Evolutionary conservation across 305 asterid species (phyloP).

Genomic region (Fraxinus greggii): DNA sequence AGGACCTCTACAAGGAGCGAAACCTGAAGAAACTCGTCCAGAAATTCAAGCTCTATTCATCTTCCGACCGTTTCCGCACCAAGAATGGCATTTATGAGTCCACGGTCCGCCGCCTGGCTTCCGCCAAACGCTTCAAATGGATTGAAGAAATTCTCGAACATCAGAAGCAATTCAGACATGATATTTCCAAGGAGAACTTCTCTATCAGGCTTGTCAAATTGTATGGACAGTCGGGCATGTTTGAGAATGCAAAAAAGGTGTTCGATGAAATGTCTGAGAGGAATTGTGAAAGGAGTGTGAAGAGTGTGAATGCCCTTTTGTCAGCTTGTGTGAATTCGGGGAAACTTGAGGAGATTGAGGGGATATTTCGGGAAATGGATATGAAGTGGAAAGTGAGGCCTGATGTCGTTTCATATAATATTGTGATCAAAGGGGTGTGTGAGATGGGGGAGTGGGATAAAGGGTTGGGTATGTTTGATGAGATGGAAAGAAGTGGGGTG

Average conservation of each 20-base stretch:
- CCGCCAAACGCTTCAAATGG: conserved; percentile 38
- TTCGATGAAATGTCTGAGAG: conserved; percentile 48
- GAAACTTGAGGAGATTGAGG: conserved; percentile 27
- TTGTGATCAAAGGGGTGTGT: conserved; percentile 29
- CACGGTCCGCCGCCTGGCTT: conserved; percentile 40
- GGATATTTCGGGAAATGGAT: conserved; percentile 32
- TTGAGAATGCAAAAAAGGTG: conserved; percentile 37
- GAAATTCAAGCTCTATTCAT: conserved; percentile 38
- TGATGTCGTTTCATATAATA: conserved; percentile 33
- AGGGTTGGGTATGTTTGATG: conserved; percentile 21
- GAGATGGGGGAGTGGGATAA: conserved; percentile 29
- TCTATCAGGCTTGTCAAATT: conserved; percentile 26
- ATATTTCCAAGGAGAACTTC: conserved; percentile 41
- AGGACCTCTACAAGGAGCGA: conserved; percentile 39
- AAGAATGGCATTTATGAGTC: conserved; percentile 39
- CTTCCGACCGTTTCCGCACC: conserved; percentile 32
- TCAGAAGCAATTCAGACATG: conserved; percentile 37
- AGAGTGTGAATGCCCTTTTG: conserved; percentile 48
- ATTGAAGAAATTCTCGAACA: conserved; percentile 46
- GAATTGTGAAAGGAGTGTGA: conserved; percentile 32
- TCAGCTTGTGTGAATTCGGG: conserved; percentile 39
- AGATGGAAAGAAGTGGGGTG: conserved; percentile 35
- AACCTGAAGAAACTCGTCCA: conserved; percentile 36
- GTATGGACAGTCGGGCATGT: conserved; percentile 40
- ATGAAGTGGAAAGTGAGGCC: conserved; percentile 32